Evolutionary conservation across 2,329 filamentous ascomycete genomes (phyloP).

Genomic region (Cercospora sp.): DNA sequence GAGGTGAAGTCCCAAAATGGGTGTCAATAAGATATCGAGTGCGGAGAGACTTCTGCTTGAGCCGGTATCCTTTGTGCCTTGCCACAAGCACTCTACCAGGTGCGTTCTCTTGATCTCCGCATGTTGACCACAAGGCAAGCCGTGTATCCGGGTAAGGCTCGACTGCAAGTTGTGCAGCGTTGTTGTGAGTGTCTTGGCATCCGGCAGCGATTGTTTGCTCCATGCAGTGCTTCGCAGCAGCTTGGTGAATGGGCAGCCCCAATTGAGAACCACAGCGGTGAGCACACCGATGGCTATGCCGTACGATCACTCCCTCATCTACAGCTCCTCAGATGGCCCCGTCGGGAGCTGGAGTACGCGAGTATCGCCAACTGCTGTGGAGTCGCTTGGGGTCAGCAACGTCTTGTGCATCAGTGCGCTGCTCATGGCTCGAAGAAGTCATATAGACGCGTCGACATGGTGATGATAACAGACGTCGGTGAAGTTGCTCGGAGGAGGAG

Average conservation of each 20-base stretch:
- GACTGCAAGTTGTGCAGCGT: neutral
- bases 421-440: neutral
- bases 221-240: neutral
- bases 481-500: neutral
- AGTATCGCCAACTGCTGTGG: neutral
- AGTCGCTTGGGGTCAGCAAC: neutral
- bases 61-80: neutral
- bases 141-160: neutral
- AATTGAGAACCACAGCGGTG: neutral
- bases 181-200: neutral
- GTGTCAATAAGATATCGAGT: slow-evolving; percentile 26
- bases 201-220: neutral
- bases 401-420: neutral
- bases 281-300: neutral
- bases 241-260: neutral
- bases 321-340: neutral
- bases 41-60: slow-evolving; percentile 12
- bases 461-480: neutral
- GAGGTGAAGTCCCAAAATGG: slow-evolving; percentile 18
- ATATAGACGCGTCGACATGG: neutral
- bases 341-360: neutral
- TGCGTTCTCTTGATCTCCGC: neutral
- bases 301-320: neutral
- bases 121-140: neutral
- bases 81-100: neutral